A percentile compares a stretch with the other conserved stretches of the same genome.
Evolutionary conservation across 2,329 filamentous ascomycete genomes (phyloP).

Genomic region (Elsinoe fawcettii): DNA sequence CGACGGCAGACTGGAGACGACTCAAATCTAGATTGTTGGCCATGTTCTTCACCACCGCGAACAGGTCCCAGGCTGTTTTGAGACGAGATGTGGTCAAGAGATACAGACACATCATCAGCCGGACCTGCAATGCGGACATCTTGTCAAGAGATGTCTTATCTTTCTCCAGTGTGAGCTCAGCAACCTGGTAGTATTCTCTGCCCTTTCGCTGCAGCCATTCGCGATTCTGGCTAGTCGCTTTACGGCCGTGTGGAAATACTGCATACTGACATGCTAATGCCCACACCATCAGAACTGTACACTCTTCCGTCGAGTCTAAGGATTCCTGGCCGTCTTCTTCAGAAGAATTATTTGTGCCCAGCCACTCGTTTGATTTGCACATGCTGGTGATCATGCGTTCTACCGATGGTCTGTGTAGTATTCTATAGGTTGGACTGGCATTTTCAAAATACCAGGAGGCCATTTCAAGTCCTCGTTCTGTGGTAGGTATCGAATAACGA

Average conservation of each 20-base stretch:
- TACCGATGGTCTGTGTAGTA: conserved; percentile 37
- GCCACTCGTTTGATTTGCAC: conserved; percentile 25
- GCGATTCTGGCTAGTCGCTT: conserved; percentile 16
- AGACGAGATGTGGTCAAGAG: conserved; percentile 32
- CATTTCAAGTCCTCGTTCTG: conserved; percentile 30
- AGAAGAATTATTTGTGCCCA: conserved; percentile 41
- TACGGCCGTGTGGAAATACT: conserved; percentile 16
- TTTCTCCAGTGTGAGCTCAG: conserved; percentile 20
- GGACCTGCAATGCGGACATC: conserved; percentile 33
- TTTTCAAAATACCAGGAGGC: conserved; percentile 38
- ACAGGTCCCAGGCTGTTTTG: conserved; percentile 33
- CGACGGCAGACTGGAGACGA: background rate
- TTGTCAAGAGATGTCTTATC: conserved; percentile 24
- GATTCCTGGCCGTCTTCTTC: conserved; percentile 23
- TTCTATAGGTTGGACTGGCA: conserved; percentile 37
- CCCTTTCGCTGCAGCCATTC: conserved; percentile 22
- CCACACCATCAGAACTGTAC: conserved; percentile 47
- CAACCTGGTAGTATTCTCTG: conserved; percentile 24
- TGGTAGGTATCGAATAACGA: conserved; percentile 46
- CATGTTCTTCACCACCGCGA: conserved; percentile 28
- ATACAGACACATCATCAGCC: conserved; percentile 34
- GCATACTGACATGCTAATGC: conserved; percentile 37
- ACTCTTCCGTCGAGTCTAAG: conserved; percentile 28
- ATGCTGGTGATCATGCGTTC: conserved; percentile 20
- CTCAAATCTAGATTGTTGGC: conserved; percentile 26